These are phyloP conservation scores for Saccharomycopsis microspora DNA, from an alignment of 805 yeast species.

Conservation along the genomic window DNA sequence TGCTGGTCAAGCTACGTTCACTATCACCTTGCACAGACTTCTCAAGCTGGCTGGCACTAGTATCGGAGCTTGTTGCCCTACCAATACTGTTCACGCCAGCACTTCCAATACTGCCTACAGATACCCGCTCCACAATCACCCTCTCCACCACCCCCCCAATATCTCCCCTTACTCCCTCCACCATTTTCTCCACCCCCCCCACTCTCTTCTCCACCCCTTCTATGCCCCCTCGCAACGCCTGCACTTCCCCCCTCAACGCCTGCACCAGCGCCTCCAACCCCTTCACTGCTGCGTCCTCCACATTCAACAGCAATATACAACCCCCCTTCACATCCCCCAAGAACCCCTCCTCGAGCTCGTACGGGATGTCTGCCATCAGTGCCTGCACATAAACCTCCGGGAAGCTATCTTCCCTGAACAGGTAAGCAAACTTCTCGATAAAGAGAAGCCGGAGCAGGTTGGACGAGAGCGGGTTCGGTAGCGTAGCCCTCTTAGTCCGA, in stretches of 20 bases:
- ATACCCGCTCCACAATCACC: not conserved
- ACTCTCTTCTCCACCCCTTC: not conserved
- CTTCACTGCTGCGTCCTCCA: conserved; percentile 22
- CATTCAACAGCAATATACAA: conserved; percentile 46
- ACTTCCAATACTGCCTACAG: not conserved
- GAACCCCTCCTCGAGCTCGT: conserved; percentile 61
- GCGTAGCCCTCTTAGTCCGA: conserved; percentile 40
- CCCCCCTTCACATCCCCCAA: conserved; percentile 51
- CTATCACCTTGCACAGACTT: not conserved
- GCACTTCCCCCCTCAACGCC: conserved; percentile 20
- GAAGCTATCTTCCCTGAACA: conserved; percentile 59
- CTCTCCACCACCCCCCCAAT: not conserved
- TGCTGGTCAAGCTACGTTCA: not conserved
- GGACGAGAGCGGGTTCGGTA: conserved; percentile 23
- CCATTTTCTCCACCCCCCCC: not conserved
- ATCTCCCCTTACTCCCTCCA: not conserved
- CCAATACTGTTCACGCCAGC: not conserved
- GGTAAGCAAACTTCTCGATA: conserved; percentile 78
- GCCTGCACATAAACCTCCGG: conserved; percentile 75
- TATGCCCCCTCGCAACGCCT: not conserved
- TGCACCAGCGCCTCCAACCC: conserved; percentile 17
- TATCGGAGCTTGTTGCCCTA: no score
- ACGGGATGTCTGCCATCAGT: conserved; percentile 43
- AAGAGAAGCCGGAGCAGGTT: conserved; percentile 55
- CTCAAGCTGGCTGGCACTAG: no score